These are phyloP conservation scores for Yamadazyma taylorii DNA, from an alignment of 1,139 yeast genomes.

Conservation along the genomic window DNA sequence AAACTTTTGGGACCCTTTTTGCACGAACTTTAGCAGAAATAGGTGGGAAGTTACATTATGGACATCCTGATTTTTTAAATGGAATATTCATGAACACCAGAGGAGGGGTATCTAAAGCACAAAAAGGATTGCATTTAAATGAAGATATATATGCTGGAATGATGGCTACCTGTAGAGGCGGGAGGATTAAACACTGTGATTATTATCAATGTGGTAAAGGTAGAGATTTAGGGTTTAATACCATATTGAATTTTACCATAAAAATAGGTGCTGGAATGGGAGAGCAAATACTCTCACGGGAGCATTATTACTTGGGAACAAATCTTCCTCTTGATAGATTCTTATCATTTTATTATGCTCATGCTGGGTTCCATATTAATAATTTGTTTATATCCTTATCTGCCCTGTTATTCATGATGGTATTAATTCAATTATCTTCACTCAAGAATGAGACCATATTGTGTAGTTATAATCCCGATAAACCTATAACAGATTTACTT, in stretches of 20 bases:
- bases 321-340: constrained; percentile 77
- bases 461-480: constrained; percentile 46
- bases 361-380: constrained; percentile 87
- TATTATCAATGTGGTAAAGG: constrained; percentile 93
- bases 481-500: constrained; percentile 60
- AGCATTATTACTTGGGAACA: constrained; percentile 79
- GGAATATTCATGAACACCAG: constrained; percentile 85
- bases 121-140: constrained; percentile 78
- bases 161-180: constrained; percentile 79
- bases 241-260: constrained; percentile 80
- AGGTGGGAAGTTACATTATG: constrained; percentile 88
- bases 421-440: constrained; percentile 67
- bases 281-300: constrained; percentile 82
- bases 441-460: constrained; percentile 58
- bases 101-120: constrained; percentile 91
- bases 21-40: constrained; percentile 83
- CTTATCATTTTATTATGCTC: constrained; percentile 85
- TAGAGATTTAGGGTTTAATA: constrained; percentile 82
- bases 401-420: constrained; percentile 66
- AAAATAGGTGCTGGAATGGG: constrained; percentile 97
- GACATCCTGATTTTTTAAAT: constrained; percentile 88
- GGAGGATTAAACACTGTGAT: constrained; percentile 84
- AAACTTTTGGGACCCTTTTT: constrained; percentile 87
- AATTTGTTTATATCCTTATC: constrained; percentile 78
- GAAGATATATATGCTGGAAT: constrained; percentile 94